Evolutionary conservation across 345 rosid species (phyloP), one percentile per base, ranked within the genome.

Genomic region (Corchorus olitorius): DNA sequence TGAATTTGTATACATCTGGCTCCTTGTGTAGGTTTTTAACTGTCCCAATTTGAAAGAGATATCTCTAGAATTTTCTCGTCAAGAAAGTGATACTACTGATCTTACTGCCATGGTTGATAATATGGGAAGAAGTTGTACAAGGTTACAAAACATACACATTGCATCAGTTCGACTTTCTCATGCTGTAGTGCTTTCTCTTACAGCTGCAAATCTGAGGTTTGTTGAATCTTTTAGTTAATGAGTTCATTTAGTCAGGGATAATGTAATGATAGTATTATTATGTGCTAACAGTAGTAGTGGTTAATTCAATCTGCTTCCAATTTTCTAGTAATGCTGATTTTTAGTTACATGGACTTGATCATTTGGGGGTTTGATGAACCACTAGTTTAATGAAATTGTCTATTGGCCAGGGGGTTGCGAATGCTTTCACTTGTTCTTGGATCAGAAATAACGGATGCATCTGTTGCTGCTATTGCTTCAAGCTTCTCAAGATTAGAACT

Each of bases 361-460:
- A 16, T 49, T 16, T 8, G 22, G 41, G 6, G 22, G 41, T 27
- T 33, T 49, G 1, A 34, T 8, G 48, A 69, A 49, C 27, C 4
- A 49, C 17, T 69, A 56, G 58, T 65, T 77, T 35, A 37, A 73
- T 83, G 11, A 55, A 16, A 14, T 60, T 80, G 62, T 62, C 45
- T 15, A 34, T 80, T 27, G 6, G 80, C 55, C 83, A 97, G 99
- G 94, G 82, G 85, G 13, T 80, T 97, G 86, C 87, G 90, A 60
- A 94, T 94, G 99, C 94, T 97, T 53, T 97, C 99, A 6, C 91
- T 97, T 50, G 94, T 97, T 69, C 93, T 97, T 84, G 99, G 97
- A 85, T 75, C 92, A 53, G 94, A 86, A 59, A 94, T 97, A 78
- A 91, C 89, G 0, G 99, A 97, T 86, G 98, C 92, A 66, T 94